Percentiles rank a stretch among this genome's conserved stretches.
Conservation (phyloP, 495 filamentous ascomycete genomes). For the Neurospora sp. region DNA sequence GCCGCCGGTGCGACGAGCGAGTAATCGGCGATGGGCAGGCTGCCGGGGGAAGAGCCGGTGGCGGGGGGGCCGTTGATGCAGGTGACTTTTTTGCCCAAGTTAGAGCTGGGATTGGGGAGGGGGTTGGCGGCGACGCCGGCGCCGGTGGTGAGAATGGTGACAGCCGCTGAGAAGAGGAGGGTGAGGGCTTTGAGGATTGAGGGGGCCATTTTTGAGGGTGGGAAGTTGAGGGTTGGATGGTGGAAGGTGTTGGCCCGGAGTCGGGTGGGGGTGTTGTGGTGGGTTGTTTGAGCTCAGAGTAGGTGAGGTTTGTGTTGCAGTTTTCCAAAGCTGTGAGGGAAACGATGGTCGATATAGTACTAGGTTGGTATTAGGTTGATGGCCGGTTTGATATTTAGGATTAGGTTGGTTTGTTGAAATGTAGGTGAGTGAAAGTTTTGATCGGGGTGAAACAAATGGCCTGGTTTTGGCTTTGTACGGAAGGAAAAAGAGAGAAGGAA, state of each 20-base stretch:
- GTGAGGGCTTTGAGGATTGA: neutral
- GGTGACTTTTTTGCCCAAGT: neutral
- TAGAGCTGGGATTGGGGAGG: neutral
- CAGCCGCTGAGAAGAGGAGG: neutral
- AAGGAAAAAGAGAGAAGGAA: neutral
- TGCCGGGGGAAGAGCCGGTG: neutral
- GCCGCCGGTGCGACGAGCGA: constrained; percentile 7
- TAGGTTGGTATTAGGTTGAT: neutral
- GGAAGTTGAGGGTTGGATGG: neutral
- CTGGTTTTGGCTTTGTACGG: neutral
- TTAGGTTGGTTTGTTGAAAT: neutral
- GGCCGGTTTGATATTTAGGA: neutral
- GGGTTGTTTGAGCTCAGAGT: neutral
- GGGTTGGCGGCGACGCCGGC: neutral
- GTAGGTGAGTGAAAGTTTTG: neutral
- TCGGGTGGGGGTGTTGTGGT: neutral
- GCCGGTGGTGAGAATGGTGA: neutral
- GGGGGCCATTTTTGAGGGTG: neutral
- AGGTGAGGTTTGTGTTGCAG: neutral
- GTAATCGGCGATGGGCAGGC: constrained; percentile 14
- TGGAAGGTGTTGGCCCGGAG: neutral
- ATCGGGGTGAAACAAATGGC: neutral
- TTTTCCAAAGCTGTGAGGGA: no score
- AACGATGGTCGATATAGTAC: neutral
- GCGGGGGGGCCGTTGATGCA: constrained; percentile 16